These are phyloP conservation scores for Aspergillus affinis DNA, from an alignment of 495 filamentous ascomycete species.

Conservation along the genomic window DNA sequence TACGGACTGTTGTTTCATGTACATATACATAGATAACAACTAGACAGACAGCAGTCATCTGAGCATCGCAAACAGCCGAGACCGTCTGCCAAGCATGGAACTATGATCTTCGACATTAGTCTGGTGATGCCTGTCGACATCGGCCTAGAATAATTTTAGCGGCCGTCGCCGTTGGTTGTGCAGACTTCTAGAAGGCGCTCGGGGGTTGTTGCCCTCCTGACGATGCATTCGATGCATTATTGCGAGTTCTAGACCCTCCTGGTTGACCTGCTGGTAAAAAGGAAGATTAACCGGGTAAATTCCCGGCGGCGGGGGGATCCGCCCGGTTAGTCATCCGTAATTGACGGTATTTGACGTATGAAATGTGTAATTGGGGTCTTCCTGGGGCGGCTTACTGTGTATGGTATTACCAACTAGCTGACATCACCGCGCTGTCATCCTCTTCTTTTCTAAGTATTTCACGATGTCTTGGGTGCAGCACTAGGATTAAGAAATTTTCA, in stretches of 20 bases:
- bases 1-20: neutral
- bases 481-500: neutral
- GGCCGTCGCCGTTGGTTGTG: no score
- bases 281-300: slow-evolving; percentile 26
- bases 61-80: neutral
- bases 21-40: neutral
- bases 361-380: neutral
- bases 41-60: slow-evolving; percentile 1
- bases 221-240: no score
- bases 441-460: neutral
- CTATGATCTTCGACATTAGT: neutral
- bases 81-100: neutral
- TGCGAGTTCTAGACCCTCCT: slow-evolving; percentile 3
- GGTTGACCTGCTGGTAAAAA: neutral
- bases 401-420: neutral
- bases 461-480: neutral
- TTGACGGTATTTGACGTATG: slow-evolving; percentile 3
- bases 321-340: slow-evolving; percentile 1
- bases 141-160: neutral
- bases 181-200: no score
- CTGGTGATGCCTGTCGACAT: no score
- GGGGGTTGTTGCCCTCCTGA: slow-evolving; percentile 3
- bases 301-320: slow-evolving; percentile 17
- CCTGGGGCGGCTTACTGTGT: neutral
- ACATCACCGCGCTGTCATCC: neutral